phyloP scores from a whole-genome alignment of 805 yeast genomes.

The Kodamaea kakaduensis region DNA sequence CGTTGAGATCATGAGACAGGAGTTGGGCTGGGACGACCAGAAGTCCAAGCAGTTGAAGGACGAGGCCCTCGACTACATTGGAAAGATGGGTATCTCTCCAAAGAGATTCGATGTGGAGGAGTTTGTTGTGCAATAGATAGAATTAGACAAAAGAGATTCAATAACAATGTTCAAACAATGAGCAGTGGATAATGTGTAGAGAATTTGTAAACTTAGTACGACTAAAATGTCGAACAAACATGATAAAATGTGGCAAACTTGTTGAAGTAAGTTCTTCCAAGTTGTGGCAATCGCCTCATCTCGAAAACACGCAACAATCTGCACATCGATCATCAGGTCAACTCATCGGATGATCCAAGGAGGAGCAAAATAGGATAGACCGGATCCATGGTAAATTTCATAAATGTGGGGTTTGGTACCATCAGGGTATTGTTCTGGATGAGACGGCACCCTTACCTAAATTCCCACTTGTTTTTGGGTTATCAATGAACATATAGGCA shows the following conservation, averaged over 20 bases:
- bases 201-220: not conserved
- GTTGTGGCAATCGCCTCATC: not conserved
- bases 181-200: not conserved
- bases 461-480: too few relatives aligned
- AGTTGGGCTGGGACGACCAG: constrained; percentile 66
- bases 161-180: not conserved
- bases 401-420: too few relatives aligned
- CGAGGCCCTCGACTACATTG: constrained; percentile 55
- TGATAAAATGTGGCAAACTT: not conserved
- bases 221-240: not conserved
- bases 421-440: too few relatives aligned
- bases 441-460: too few relatives aligned
- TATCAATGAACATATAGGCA: too few relatives aligned
- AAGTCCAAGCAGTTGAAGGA: constrained; percentile 51
- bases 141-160: not conserved
- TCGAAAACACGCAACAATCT: too few relatives aligned
- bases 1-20: constrained; percentile 78
- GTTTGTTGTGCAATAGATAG: constrained; percentile 15
- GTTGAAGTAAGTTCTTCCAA: not conserved
- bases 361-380: too few relatives aligned
- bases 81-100: constrained; percentile 51
- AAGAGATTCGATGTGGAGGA: constrained; percentile 18
- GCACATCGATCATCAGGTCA: too few relatives aligned
- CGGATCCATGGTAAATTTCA: too few relatives aligned
- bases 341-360: too few relatives aligned